Conservation (phyloP, 768 basidiomycete genomes). For the Leccinum ochraceum region DNA sequence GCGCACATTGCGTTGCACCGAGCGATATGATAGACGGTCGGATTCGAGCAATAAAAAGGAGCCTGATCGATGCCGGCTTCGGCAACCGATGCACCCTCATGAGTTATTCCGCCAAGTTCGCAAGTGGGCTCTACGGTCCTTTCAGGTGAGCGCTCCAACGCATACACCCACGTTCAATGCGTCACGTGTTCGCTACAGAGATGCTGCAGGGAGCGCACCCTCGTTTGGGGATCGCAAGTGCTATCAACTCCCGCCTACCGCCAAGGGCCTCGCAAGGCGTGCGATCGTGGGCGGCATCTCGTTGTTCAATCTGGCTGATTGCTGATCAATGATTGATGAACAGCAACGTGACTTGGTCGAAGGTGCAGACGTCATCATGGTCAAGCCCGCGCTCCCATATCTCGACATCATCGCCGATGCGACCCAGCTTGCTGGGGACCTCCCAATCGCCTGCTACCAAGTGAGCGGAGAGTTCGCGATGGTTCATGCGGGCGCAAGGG, state of each 20-base stretch:
- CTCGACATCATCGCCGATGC: slow-evolving; percentile 95
- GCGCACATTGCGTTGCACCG: slow-evolving; percentile 98
- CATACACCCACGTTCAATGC: slow-evolving; percentile 4
- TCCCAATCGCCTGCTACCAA: slow-evolving; percentile 96
- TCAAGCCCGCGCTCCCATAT: slow-evolving; percentile 95
- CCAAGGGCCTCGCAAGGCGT: slow-evolving; percentile 86
- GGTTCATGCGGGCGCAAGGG: slow-evolving; percentile 90
- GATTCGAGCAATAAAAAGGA: slow-evolving; percentile 84
- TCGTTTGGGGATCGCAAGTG: slow-evolving; percentile 96
- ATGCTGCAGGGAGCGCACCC: slow-evolving; percentile 96
- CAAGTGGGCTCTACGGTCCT: slow-evolving; percentile 92
- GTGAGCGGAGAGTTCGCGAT: slow-evolving; percentile 98
- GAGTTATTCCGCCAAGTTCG: slow-evolving; percentile 98
- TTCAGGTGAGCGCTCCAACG: slow-evolving; percentile 66
- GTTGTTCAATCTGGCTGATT: not conserved
- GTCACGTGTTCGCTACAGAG: slow-evolving; percentile 46
- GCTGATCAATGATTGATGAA: slow-evolving; percentile 6
- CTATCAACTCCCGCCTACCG: slow-evolving; percentile 92
- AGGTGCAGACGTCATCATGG: slow-evolving; percentile 99
- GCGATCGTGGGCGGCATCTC: slow-evolving; percentile 72
- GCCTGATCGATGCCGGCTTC: slow-evolving; percentile 77
- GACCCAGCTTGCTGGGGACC: slow-evolving; percentile 74
- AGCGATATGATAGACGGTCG: slow-evolving; percentile 99
- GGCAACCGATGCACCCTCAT: slow-evolving; percentile 92
- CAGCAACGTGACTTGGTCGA: slow-evolving; percentile 87